Conservation (phyloP, 2,329 filamentous ascomycete genomes). For the Fusarium irregulare region DNA sequence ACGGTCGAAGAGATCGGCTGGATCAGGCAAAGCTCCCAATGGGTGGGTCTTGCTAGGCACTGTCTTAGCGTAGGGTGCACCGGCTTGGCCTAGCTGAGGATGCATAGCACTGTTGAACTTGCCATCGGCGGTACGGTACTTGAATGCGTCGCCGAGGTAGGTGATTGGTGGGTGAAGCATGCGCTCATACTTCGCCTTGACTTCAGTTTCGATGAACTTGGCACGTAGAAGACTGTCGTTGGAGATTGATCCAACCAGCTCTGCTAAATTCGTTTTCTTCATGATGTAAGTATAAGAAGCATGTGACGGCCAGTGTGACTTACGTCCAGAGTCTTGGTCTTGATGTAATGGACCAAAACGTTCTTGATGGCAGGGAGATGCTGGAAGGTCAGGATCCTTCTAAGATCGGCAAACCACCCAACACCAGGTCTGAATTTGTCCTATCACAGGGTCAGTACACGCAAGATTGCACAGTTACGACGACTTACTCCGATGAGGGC, state of each 20-base stretch:
- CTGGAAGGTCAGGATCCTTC: background rate
- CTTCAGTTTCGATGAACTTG: conserved; percentile 7
- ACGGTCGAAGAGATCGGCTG: conserved; percentile 48
- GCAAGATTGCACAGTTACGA: fast-evolving
- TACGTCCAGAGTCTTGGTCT: background rate
- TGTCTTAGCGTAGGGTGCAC: conserved; percentile 47
- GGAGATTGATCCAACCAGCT: background rate
- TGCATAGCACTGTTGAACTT: conserved; percentile 45
- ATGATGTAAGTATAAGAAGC: background rate
- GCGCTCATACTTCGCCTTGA: conserved; percentile 5
- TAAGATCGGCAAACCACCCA: background rate
- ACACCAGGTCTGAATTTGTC: background rate
- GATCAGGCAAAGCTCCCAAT: conserved; percentile 45
- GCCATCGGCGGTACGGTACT: conserved; percentile 46
- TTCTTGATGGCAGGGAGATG: conserved; percentile 4
- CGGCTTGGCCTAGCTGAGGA: conserved; percentile 49
- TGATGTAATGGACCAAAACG: conserved; percentile 1
- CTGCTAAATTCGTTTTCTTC: conserved; percentile 5
- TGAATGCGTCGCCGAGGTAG: conserved; percentile 42
- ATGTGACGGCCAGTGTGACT: background rate
- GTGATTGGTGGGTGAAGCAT: conserved; percentile 24
- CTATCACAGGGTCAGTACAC: background rate
- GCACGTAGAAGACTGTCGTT: conserved; percentile 4
- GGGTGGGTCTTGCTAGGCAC: conserved; percentile 43
- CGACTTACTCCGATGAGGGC: conserved; percentile 2